Percentiles rank a stretch among this genome's conserved stretches.
These are phyloP conservation scores for Phylloporus arenicola DNA, from an alignment of 768 basidiomycete genomes.

Conservation along the genomic window DNA sequence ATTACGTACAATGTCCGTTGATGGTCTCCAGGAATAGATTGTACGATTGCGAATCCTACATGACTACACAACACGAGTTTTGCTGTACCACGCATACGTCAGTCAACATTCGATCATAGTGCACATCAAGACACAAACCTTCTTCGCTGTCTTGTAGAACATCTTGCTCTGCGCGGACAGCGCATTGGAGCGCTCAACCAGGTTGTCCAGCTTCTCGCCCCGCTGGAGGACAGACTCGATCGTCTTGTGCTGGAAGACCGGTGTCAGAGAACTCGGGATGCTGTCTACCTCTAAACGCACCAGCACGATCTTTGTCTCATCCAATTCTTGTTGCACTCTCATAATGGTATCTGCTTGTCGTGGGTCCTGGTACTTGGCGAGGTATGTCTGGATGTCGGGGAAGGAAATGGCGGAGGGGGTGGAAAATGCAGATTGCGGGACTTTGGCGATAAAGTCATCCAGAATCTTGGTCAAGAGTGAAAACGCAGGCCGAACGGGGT, in stretches of 20 bases:
- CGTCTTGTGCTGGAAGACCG: constrained; percentile 79
- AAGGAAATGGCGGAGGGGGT: constrained; percentile 69
- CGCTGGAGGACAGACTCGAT: constrained; percentile 95
- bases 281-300: constrained; percentile 42
- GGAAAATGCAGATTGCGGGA: constrained; percentile 64
- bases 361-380: constrained; percentile 95
- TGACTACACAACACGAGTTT: constrained; percentile 92
- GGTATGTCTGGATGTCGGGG: constrained; percentile 68
- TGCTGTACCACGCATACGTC: constrained; percentile 47
- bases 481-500: constrained; percentile 95
- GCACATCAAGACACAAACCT: constrained; percentile 47
- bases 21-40: constrained; percentile 13
- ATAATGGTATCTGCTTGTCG: constrained; percentile 96
- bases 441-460: constrained; percentile 83
- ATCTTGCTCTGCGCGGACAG: constrained; percentile 89
- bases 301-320: constrained; percentile 98
- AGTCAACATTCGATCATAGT: constrained; percentile 3
- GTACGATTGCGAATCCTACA: constrained; percentile 40
- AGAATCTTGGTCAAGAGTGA: constrained; percentile 89
- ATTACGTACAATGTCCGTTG: constrained; percentile 20
- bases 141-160: constrained; percentile 99
- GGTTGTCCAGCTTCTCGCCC: constrained; percentile 93
- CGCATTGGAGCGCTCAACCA: constrained; percentile 89
- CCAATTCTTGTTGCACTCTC: constrained; percentile 95
- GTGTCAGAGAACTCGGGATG: not conserved